These are phyloP conservation scores for Magnusiomyces suaveolens DNA, from an alignment of 1,139 yeast genomes.

Conservation along the genomic window DNA sequence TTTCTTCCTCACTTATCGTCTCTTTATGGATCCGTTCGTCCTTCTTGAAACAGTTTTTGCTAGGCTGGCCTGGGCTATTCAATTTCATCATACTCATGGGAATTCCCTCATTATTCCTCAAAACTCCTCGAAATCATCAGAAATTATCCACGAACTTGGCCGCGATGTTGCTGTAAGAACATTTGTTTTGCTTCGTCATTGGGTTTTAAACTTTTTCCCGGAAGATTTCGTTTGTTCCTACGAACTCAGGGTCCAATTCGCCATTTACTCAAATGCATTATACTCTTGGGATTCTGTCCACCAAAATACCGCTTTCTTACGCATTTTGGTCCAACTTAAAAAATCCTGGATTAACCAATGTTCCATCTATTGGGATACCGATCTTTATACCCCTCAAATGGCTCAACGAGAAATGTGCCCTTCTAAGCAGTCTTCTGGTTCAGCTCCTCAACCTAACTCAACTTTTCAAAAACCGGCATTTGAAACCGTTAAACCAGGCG, in stretches of 20 bases:
- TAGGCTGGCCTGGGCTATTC: constrained; percentile 65
- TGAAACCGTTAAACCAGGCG: constrained; percentile 19
- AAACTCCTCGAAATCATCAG: neutral
- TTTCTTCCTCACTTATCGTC: constrained; percentile 74
- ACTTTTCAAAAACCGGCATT: neutral
- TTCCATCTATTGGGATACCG: constrained; percentile 30
- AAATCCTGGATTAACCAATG: constrained; percentile 32
- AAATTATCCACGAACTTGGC: constrained; percentile 37
- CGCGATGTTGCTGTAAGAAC: constrained; percentile 69
- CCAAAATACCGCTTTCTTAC: constrained; percentile 20
- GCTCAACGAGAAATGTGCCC: neutral
- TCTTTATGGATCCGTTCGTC: constrained; percentile 49
- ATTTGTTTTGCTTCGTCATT: constrained; percentile 79
- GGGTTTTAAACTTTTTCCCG: constrained; percentile 53
- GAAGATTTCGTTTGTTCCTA: constrained; percentile 35
- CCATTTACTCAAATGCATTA: constrained; percentile 26
- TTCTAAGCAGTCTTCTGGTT: neutral
- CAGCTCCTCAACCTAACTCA: neutral
- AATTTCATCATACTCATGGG: constrained; percentile 15
- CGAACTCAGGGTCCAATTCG: constrained; percentile 27
- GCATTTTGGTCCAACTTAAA: constrained; percentile 31
- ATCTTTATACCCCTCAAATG: constrained; percentile 6
- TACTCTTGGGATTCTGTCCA: constrained; percentile 25
- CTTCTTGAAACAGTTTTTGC: constrained; percentile 53
- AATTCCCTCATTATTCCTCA: neutral